Percentiles rank a stretch among this genome's conserved stretches.
Evolutionary conservation across 148 eudicot genomes (phyloP).

Genomic region (Rheum nobile): DNA sequence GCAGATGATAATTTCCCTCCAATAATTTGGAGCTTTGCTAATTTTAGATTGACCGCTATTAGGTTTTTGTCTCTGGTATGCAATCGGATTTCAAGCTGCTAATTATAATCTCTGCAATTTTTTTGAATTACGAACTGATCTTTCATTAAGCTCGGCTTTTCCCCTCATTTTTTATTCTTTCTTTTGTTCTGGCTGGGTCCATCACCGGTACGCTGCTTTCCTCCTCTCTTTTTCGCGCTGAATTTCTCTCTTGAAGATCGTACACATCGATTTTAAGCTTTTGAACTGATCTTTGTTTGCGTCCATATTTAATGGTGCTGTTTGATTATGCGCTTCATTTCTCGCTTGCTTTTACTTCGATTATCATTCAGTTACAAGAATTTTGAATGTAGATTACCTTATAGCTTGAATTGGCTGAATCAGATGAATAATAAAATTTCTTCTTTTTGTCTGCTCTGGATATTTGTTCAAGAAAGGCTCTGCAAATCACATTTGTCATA

Average conservation of each 20-base stretch:
- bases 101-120: background rate
- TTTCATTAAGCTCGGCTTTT: background rate
- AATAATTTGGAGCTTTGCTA: conserved; percentile 1
- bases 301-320: background rate
- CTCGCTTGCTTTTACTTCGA: background rate
- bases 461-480: background rate
- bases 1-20: background rate
- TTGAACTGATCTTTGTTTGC: background rate
- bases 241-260: background rate
- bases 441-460: background rate
- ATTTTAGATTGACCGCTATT: background rate
- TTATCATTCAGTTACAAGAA: background rate
- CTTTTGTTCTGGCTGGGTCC: background rate
- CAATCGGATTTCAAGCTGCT: background rate
- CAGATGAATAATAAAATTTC: background rate
- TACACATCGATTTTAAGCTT: background rate
- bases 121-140: background rate
- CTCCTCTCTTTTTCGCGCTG: background rate
- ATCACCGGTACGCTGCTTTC: background rate
- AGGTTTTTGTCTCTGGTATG: background rate
- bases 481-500: background rate
- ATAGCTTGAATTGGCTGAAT: background rate
- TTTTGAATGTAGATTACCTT: background rate
- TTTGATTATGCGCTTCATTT: background rate
- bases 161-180: background rate